Percentiles rank a stretch among this genome's conserved stretches.
These are phyloP conservation scores for Grosmannia huntii DNA, from an alignment of 2,329 filamentous ascomycete species.

Conservation along the genomic window DNA sequence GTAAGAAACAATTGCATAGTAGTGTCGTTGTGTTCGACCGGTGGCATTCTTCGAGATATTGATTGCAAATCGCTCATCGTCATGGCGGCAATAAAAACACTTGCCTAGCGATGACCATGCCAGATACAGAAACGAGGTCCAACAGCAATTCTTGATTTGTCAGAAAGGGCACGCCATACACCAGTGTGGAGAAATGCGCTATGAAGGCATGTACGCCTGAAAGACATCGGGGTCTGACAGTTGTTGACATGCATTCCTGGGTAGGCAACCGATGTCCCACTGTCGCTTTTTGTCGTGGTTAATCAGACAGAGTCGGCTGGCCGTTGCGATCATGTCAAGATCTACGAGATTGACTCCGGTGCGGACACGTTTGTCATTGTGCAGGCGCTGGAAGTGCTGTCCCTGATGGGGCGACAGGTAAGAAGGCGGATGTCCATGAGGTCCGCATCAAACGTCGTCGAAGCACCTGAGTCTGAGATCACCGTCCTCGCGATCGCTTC, in stretches of 20 bases:
- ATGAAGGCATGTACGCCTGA: too few relatives aligned
- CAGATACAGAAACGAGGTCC: background rate
- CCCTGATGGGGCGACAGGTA: slow-evolving; percentile 1
- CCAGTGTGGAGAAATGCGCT: background rate
- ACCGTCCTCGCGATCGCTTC: slow-evolving; percentile 15
- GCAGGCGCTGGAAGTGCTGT: slow-evolving; percentile 10
- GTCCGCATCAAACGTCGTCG: slow-evolving; percentile 24
- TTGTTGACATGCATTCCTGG: background rate
- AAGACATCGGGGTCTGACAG: background rate
- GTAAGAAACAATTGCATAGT: too few relatives aligned
- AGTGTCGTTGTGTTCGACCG: too few relatives aligned
- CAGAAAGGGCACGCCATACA: slow-evolving; percentile 6
- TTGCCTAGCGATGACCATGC: background rate
- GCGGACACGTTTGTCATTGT: slow-evolving; percentile 21
- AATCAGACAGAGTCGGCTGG: background rate
- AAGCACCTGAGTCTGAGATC: slow-evolving; percentile 24
- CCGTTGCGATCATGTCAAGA: slow-evolving; percentile 14
- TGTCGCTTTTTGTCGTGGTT: background rate
- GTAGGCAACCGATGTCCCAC: background rate
- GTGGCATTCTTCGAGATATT: background rate
- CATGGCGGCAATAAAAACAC: background rate
- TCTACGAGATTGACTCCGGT: slow-evolving; percentile 23
- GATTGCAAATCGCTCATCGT: background rate
- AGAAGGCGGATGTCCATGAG: slow-evolving; percentile 5
- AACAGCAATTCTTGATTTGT: slow-evolving; percentile 5